phyloP scores from a whole-genome alignment of 169 alveolate genomes.

The Eimeria falciformis region DNA sequence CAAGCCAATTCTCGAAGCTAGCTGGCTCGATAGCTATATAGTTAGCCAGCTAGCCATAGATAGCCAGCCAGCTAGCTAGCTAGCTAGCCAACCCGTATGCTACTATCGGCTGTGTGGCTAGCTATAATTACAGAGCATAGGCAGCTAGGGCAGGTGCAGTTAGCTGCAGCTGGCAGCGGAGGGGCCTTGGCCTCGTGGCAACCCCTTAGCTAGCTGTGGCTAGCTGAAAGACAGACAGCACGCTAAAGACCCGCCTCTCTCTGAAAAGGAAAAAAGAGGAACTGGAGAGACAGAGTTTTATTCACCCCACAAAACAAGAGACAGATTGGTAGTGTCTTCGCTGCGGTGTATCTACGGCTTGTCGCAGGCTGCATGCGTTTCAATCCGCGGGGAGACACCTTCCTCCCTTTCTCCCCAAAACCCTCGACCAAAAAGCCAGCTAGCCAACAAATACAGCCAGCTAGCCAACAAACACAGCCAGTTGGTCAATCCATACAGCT shows the following conservation, averaged over 20 bases:
- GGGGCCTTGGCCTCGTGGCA: no score
- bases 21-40: neutral
- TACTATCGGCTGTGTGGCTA: neutral
- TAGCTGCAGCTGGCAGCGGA: no score
- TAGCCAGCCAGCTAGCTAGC: conserved; percentile 5
- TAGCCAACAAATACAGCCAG: neutral
- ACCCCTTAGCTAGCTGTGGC: no score
- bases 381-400: neutral
- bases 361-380: conserved; percentile 10
- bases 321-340: neutral
- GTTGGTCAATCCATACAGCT: neutral
- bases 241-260: no score
- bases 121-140: neutral
- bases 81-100: neutral
- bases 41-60: neutral
- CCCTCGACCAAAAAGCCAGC: neutral
- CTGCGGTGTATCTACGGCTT: neutral
- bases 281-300: neutral
- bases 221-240: no score
- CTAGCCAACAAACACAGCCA: neutral
- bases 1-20: neutral
- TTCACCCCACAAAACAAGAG: neutral
- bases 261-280: no score
- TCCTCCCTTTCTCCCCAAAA: neutral
- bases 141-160: no score